phyloP scores from a whole-genome alignment of 192 early-diverging fungal species.

The Linnemannia zychae region DNA sequence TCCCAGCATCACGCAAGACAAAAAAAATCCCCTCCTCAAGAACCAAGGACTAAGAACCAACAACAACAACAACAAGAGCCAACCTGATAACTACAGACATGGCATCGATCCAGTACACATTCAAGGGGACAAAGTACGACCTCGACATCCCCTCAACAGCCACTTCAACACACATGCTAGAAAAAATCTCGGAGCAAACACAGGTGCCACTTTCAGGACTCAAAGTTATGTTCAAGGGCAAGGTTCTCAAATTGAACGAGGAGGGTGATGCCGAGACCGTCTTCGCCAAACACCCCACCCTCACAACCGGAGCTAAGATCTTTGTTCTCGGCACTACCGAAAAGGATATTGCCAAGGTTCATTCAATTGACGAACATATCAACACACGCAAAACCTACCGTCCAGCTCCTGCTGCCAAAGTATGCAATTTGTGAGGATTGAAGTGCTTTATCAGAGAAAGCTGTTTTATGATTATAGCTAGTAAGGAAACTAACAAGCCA shows the following conservation, averaged over 20 bases:
- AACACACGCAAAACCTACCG: slow-evolving; percentile 30
- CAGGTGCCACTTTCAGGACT: slow-evolving; percentile 25
- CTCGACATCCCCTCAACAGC: not conserved
- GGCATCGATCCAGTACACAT: slow-evolving; percentile 37
- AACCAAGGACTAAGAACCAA: too few species aligned
- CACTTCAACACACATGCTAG: slow-evolving; percentile 13
- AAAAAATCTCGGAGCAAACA: slow-evolving; percentile 25
- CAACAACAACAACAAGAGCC: too few species aligned
- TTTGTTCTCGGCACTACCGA: slow-evolving; percentile 44
- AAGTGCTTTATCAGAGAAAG: not conserved
- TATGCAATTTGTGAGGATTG: not conserved
- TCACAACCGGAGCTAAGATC: slow-evolving; percentile 25
- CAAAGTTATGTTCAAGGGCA: slow-evolving; percentile 46
- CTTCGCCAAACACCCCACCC: slow-evolving; percentile 17
- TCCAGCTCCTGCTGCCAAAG: slow-evolving; percentile 36
- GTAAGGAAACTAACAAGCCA: not conserved
- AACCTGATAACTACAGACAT: not conserved
- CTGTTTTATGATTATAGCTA: not conserved
- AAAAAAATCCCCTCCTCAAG: too few species aligned
- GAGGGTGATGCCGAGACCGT: not conserved
- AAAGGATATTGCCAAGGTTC: slow-evolving; percentile 48
- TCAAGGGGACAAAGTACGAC: slow-evolving; percentile 35
- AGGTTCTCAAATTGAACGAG: slow-evolving; percentile 9
- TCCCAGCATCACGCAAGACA: too few species aligned
- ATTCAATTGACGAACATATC: slow-evolving; percentile 44